A percentile compares a stretch with the other conserved stretches of the same genome.
Conservation (phyloP, 345 rosid species). For the Diplotaxis tenuifolia region DNA sequence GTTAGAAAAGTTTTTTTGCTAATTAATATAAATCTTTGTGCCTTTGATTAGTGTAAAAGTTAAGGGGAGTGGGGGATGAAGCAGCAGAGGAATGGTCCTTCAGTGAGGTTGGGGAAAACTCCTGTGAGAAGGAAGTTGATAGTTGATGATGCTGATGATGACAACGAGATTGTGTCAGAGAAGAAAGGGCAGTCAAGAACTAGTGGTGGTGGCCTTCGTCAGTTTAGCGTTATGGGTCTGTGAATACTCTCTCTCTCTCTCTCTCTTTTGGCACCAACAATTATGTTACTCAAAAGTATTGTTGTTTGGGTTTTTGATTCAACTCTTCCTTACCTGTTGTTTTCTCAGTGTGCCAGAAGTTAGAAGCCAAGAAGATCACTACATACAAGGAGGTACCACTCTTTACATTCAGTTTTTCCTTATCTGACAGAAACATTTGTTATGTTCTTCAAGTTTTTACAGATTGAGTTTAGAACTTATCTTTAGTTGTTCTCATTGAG, state of each 20-base stretch:
- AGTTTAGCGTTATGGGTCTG: slow-evolving; percentile 46
- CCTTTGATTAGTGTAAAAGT: background rate
- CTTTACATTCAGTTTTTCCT: background rate
- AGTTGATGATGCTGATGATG: slow-evolving; percentile 23
- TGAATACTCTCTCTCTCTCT: background rate
- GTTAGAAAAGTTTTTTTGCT: background rate
- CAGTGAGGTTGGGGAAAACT: slow-evolving; percentile 31
- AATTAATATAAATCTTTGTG: background rate
- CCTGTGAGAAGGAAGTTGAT: slow-evolving; percentile 30
- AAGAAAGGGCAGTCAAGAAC: slow-evolving; percentile 44
- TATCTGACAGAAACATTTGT: background rate
- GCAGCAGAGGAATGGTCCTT: slow-evolving; percentile 15
- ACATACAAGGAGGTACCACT: slow-evolving; percentile 45
- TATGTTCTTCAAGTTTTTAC: background rate
- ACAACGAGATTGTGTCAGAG: slow-evolving; percentile 7
- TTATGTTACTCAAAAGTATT: background rate
- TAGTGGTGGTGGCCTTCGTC: slow-evolving; percentile 45
- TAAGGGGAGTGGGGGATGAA: background rate
- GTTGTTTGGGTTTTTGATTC: background rate
- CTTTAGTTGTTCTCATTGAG: background rate
- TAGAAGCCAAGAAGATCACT: slow-evolving; percentile 49
- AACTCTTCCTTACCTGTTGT: too few species aligned
- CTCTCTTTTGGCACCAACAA: background rate
- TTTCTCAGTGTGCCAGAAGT: slow-evolving; percentile 43
- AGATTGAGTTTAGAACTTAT: background rate